phyloP scores from a whole-genome alignment of 768 basidiomycete genomes.

The Leucocoprinus birnbaumii region DNA sequence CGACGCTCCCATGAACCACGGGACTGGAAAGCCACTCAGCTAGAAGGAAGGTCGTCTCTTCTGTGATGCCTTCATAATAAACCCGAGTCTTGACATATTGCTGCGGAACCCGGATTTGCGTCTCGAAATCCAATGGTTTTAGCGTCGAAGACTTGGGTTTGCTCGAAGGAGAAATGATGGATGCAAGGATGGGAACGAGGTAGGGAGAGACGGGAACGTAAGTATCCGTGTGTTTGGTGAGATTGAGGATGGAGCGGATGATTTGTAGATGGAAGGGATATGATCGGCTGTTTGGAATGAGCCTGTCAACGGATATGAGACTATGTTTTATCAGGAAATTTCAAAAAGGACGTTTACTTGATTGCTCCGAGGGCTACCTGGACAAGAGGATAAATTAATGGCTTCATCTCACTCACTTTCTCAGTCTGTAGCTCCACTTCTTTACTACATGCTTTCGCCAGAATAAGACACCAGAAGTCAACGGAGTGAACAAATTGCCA shows the following conservation, averaged over 20 bases:
- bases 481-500: slow-evolving; percentile 97
- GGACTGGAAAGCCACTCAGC: slow-evolving; percentile 77
- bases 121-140: slow-evolving; percentile 86
- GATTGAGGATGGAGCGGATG: slow-evolving; percentile 80
- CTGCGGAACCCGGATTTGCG: slow-evolving; percentile 81
- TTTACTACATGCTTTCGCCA: slow-evolving; percentile 75
- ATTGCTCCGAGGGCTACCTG: slow-evolving; percentile 93
- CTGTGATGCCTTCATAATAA: slow-evolving; percentile 77
- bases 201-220: slow-evolving; percentile 89
- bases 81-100: slow-evolving; percentile 88
- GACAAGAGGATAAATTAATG: slow-evolving; percentile 93
- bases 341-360: slow-evolving; percentile 59
- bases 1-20: slow-evolving; percentile 78
- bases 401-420: slow-evolving; percentile 73
- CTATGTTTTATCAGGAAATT: slow-evolving; percentile 1
- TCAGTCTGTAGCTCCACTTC: slow-evolving; percentile 48
- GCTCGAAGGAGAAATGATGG: slow-evolving; percentile 61
- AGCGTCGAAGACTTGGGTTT: slow-evolving; percentile 84
- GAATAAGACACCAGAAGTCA: slow-evolving; percentile 93
- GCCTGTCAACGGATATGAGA: slow-evolving; percentile 49
- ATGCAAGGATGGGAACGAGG: slow-evolving; percentile 82
- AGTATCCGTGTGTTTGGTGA: slow-evolving; percentile 77
- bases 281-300: slow-evolving; percentile 87
- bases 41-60: slow-evolving; percentile 77
- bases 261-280: slow-evolving; percentile 95